Conservation (phyloP, 2,329 filamentous ascomycete genomes). For the Colletotrichum trifolii region DNA sequence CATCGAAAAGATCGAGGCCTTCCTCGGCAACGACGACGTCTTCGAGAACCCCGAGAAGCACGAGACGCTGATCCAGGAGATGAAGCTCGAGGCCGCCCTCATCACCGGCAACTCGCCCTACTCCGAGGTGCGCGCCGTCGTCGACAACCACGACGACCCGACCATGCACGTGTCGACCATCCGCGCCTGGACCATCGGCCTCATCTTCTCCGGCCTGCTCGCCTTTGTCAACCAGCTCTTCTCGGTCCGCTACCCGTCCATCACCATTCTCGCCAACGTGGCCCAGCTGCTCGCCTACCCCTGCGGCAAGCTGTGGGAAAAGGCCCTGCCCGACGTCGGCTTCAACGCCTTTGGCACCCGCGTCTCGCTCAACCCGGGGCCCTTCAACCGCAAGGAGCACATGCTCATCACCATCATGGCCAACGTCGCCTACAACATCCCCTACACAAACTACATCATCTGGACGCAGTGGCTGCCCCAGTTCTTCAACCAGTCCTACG, state of each 20-base stretch:
- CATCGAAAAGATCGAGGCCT: constrained; percentile 51
- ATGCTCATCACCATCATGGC: constrained; percentile 65
- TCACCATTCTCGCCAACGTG: constrained; percentile 50
- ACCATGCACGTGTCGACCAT: constrained; percentile 50
- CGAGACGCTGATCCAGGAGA: constrained; percentile 45
- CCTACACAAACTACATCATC: constrained; percentile 57
- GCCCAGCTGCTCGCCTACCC: constrained; percentile 52
- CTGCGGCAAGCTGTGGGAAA: constrained; percentile 48
- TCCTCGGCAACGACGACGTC: constrained; percentile 47
- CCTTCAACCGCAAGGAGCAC: constrained; percentile 65
- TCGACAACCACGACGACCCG: constrained; percentile 52
- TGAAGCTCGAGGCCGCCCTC: constrained; percentile 48
- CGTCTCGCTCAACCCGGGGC: constrained; percentile 58
- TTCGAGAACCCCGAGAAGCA: constrained; percentile 51
- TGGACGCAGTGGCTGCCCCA: constrained; percentile 51
- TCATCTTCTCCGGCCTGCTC: constrained; percentile 46
- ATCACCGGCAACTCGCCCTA: constrained; percentile 47
- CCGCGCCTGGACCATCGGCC: constrained; percentile 49
- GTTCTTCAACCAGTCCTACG: constrained; percentile 57
- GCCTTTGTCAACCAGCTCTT: constrained; percentile 51
- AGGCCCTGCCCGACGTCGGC: constrained; percentile 46
- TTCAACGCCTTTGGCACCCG: constrained; percentile 46
- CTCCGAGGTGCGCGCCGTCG: constrained; percentile 52
- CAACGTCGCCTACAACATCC: constrained; percentile 57
- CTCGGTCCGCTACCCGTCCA: constrained; percentile 49